Evolutionary conservation across 352 stramenopile genomes (phyloP).

Genomic region (Thalassiosira livingstoniorum): DNA sequence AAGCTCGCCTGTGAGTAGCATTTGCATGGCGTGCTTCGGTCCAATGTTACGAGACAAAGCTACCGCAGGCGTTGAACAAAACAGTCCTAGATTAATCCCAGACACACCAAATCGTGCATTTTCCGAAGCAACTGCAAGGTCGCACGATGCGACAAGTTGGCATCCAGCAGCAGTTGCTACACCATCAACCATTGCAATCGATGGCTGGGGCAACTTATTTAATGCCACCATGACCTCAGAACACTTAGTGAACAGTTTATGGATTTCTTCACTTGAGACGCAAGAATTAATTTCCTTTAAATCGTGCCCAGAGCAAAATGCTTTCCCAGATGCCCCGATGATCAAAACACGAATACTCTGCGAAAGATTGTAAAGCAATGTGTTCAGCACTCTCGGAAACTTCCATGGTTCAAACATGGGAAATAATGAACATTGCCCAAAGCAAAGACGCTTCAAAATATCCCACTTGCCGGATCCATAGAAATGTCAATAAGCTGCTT

Average conservation of each 20-base stretch:
- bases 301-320: slow-evolving; percentile 83
- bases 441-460: not conserved
- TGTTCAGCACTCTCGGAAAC: not conserved
- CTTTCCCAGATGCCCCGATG: slow-evolving; percentile 65
- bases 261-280: slow-evolving; percentile 30
- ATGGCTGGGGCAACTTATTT: slow-evolving; percentile 64
- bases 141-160: slow-evolving; percentile 81
- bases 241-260: slow-evolving; percentile 69
- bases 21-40: slow-evolving; percentile 80
- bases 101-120: slow-evolving; percentile 77
- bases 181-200: slow-evolving; percentile 78
- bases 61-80: slow-evolving; percentile 84
- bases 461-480: slow-evolving; percentile 24
- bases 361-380: not conserved
- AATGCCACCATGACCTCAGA: slow-evolving; percentile 76
- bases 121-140: slow-evolving; percentile 73
- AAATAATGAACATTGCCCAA: not conserved
- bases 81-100: slow-evolving; percentile 82
- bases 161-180: slow-evolving; percentile 82
- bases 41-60: slow-evolving; percentile 67
- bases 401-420: not conserved
- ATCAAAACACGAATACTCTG: slow-evolving; percentile 64
- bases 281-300: slow-evolving; percentile 74
- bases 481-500: slow-evolving; percentile 47
- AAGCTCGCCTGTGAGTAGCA: slow-evolving; percentile 81